Evolutionary conservation across 2,329 filamentous ascomycete species (phyloP).

Genomic region (Byssochlamys sp.): DNA sequence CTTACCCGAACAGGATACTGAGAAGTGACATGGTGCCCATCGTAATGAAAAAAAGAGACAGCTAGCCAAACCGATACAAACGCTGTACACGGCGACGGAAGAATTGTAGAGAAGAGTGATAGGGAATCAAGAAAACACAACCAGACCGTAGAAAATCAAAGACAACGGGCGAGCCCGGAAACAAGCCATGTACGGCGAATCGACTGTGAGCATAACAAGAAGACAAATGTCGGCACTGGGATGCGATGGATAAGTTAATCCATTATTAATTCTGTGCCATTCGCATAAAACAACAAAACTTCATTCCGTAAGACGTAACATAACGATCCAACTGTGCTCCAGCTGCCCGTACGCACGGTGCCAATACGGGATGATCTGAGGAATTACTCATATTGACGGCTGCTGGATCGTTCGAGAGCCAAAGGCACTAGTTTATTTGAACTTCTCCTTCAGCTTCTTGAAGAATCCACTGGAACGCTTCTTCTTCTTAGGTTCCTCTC

Average conservation of each 20-base stretch:
- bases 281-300: neutral
- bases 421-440: constrained; percentile 24
- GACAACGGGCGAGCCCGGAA: neutral
- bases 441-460: constrained; percentile 45
- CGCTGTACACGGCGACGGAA: neutral
- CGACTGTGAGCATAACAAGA: neutral
- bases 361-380: neutral
- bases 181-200: neutral
- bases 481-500: constrained; percentile 52
- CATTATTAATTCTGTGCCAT: constrained; percentile 6
- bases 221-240: neutral
- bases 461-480: constrained; percentile 57
- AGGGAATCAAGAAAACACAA: neutral
- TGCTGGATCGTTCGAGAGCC: neutral
- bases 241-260: constrained; percentile 5
- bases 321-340: neutral
- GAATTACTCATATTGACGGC: neutral
- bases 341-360: neutral
- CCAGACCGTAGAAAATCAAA: neutral
- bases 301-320: neutral
- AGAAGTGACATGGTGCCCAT: neutral
- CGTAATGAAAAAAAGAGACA: neutral
- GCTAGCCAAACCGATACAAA: neutral
- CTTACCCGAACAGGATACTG: neutral
- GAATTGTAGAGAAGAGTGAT: neutral